Conservation (phyloP, 306 rosid species). For the Lathyrus sativus region DNA sequence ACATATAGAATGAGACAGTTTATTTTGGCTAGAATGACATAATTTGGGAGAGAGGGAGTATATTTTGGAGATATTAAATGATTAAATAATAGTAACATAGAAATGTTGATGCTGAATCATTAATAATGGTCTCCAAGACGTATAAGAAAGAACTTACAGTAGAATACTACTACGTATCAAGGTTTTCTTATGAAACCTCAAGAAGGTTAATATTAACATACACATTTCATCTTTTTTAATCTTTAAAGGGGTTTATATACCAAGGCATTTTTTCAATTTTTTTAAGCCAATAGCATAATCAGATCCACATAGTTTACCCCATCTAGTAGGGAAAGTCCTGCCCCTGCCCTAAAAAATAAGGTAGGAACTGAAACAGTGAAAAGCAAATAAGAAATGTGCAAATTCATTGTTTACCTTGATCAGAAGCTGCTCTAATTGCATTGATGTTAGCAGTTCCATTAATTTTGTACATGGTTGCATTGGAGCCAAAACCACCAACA, state of each 20-base stretch:
- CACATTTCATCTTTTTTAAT: background rate
- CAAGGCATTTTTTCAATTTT: background rate
- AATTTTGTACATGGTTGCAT: slow-evolving; percentile 89
- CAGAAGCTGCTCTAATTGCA: slow-evolving; percentile 91
- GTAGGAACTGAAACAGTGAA: slow-evolving; percentile 29
- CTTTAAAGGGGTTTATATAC: background rate
- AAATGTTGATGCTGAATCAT: slow-evolving; percentile 8
- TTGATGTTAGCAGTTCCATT: slow-evolving; percentile 97
- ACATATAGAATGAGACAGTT: too few relatives aligned
- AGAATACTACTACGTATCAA: background rate
- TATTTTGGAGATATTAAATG: slow-evolving; percentile 14
- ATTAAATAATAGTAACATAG: slow-evolving; percentile 12
- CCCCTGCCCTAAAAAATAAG: slow-evolving; percentile 10
- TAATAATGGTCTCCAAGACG: slow-evolving; percentile 17
- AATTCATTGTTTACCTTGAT: slow-evolving; percentile 60
- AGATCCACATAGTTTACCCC: slow-evolving; percentile 8
- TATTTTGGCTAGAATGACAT: too few relatives aligned
- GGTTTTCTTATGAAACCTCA: background rate
- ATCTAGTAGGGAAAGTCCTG: slow-evolving; percentile 9
- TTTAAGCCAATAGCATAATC: slow-evolving; percentile 13
- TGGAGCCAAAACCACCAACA: slow-evolving; percentile 97
- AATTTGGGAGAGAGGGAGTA: background rate
- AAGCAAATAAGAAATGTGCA: background rate
- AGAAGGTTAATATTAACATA: slow-evolving; percentile 10
- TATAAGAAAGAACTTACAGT: background rate